phyloP scores from a whole-genome alignment of 345 rosid genomes.

The Syzygium oleosum region DNA sequence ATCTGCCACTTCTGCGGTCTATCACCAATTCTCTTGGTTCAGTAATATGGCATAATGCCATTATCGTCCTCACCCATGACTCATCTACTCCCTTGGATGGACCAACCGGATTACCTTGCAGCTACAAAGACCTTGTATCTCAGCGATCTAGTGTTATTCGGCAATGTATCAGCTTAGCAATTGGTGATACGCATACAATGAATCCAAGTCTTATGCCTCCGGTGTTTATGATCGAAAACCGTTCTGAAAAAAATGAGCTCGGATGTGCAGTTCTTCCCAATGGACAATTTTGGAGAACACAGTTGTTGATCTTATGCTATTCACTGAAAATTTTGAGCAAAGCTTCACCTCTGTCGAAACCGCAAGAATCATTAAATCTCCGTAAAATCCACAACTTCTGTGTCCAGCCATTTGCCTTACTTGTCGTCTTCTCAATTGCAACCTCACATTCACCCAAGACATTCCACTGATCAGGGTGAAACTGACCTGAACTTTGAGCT shows the following conservation, averaged over 20 bases:
- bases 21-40: conserved; percentile 40
- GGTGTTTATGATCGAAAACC: conserved; percentile 56
- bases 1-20: conserved; percentile 33
- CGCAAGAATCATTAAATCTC: conserved; percentile 13
- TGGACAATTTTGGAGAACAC: conserved; percentile 46
- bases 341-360: conserved; percentile 16
- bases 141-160: conserved; percentile 35
- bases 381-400: not conserved
- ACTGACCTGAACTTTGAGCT: not conserved
- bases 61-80: conserved; percentile 60
- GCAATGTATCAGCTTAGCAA: conserved; percentile 36
- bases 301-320: conserved; percentile 48
- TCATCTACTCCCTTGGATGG: conserved; percentile 47
- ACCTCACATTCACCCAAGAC: not conserved
- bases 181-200: conserved; percentile 32
- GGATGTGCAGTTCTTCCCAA: conserved; percentile 24
- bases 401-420: not conserved
- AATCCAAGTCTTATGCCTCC: conserved; percentile 35
- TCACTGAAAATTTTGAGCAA: conserved; percentile 45
- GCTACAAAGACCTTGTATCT: conserved; percentile 37
- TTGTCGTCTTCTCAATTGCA: not conserved
- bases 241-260: conserved; percentile 17
- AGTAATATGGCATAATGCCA: conserved; percentile 57
- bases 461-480: not conserved
- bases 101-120: conserved; percentile 27